These are phyloP conservation scores for Myrica gale DNA, from an alignment of 306 rosid genomes.

Conservation along the genomic window DNA sequence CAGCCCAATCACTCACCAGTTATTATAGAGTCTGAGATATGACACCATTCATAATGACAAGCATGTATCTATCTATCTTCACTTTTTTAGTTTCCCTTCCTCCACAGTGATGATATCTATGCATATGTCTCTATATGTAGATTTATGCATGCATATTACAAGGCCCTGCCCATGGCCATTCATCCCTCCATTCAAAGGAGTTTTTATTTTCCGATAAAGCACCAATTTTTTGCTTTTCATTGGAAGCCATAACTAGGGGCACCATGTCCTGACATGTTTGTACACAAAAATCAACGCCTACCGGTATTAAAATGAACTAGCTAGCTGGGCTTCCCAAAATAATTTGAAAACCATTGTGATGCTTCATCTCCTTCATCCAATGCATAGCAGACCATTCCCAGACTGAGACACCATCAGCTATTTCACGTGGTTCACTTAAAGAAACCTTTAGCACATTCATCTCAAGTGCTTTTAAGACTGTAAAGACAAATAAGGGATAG, in stretches of 20 bases:
- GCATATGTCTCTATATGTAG: neutral
- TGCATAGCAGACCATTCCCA: too few species aligned
- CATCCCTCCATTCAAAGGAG: slow-evolving; percentile 14
- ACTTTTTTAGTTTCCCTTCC: neutral
- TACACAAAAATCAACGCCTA: too few species aligned
- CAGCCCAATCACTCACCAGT: slow-evolving; percentile 6
- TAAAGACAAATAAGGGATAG: too few species aligned
- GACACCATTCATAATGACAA: neutral
- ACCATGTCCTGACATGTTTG: too few species aligned
- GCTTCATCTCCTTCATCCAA: too few species aligned
- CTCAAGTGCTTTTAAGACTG: too few species aligned
- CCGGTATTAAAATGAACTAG: too few species aligned
- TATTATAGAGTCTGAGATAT: slow-evolving; percentile 10
- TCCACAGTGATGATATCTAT: neutral
- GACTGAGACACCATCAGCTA: too few species aligned
- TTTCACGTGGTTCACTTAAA: too few species aligned
- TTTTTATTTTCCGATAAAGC: neutral
- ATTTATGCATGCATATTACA: neutral
- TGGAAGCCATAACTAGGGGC: neutral
- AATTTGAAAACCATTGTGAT: too few species aligned
- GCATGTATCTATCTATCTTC: neutral
- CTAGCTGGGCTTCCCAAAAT: too few species aligned
- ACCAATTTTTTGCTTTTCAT: slow-evolving; percentile 1
- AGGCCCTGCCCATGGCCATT: neutral
- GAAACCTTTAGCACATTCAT: too few species aligned